A percentile compares a stretch with the other conserved stretches of the same genome.
Conservation (phyloP, 1,284 basidiomycete species). For the Cystobasidiaceae sp. region DNA sequence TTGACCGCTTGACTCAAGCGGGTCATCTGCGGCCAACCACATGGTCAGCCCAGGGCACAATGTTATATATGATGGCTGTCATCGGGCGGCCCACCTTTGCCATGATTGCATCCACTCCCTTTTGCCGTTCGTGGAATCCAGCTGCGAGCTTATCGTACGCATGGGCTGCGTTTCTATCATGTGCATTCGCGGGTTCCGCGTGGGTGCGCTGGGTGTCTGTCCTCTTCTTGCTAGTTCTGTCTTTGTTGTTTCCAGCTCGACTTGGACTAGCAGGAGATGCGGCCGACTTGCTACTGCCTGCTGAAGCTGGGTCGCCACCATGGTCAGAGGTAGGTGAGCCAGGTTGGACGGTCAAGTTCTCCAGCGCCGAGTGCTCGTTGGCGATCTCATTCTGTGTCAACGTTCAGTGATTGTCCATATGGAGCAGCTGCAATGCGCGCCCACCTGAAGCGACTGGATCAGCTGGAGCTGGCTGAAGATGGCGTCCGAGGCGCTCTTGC, state of each 20-base stretch:
- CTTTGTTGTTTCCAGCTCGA: neutral
- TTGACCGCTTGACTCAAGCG: conserved; percentile 21
- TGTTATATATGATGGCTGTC: neutral
- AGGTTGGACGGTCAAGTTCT: neutral
- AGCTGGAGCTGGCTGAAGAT: conserved; percentile 20
- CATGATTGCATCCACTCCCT: conserved; percentile 26
- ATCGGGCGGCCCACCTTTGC: conserved; percentile 10
- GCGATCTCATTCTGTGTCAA: conserved; percentile 15
- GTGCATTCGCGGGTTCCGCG: neutral
- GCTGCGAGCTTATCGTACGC: conserved; percentile 29
- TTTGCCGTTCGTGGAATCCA: conserved; percentile 14
- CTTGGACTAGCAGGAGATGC: neutral
- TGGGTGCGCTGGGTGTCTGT: neutral
- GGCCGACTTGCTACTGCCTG: neutral
- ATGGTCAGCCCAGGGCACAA: neutral
- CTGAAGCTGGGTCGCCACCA: neutral
- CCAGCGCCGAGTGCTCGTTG: conserved; percentile 8
- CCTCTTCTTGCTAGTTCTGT: neutral
- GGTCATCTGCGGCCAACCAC: neutral
- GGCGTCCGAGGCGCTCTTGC: conserved; percentile 16
- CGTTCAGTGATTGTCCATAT: neutral
- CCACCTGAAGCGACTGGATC: conserved; percentile 24
- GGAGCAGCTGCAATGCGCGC: neutral
- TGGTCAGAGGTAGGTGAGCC: neutral
- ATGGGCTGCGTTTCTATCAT: conserved; percentile 8